Evolutionary conservation across 148 eudicot species (phyloP).

Genomic region (Vaccinium corymbosum): DNA sequence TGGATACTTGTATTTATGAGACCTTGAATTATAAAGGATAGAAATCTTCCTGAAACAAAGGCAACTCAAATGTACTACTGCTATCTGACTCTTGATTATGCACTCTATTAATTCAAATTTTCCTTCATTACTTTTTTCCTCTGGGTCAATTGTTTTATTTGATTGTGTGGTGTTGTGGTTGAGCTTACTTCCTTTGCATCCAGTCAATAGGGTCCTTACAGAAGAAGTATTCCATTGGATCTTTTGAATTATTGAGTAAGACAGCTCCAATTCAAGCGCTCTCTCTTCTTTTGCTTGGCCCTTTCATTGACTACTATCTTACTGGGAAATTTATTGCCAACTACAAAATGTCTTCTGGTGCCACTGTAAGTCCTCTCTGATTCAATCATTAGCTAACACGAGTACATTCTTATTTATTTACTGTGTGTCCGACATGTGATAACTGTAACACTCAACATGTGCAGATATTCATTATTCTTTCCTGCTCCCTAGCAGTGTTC

Average conservation of each 20-base stretch:
- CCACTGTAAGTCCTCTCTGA: constrained; percentile 40
- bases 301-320: constrained; percentile 60
- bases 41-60: constrained; percentile 5
- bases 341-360: constrained; percentile 48
- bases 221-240: constrained; percentile 74
- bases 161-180: background rate
- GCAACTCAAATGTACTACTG: background rate
- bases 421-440: background rate
- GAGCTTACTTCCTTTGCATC: constrained; percentile 19
- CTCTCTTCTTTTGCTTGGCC: constrained; percentile 71
- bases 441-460: background rate
- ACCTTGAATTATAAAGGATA: background rate
- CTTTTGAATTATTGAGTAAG: constrained; percentile 74
- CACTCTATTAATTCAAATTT: background rate
- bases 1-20: background rate
- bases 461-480: constrained; percentile 63
- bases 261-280: constrained; percentile 81
- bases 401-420: background rate
- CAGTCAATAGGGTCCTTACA: constrained; percentile 84
- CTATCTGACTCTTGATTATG: background rate
- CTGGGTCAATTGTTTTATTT: background rate
- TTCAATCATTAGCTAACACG: background rate
- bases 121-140: background rate
- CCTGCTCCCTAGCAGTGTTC: constrained; percentile 63
- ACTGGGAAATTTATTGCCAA: constrained; percentile 39